Evolutionary conservation across 192 early-diverging fungal genomes (phyloP), one percentile per base, ranked within the genome.

Genomic region (Coemansia biformis): DNA sequence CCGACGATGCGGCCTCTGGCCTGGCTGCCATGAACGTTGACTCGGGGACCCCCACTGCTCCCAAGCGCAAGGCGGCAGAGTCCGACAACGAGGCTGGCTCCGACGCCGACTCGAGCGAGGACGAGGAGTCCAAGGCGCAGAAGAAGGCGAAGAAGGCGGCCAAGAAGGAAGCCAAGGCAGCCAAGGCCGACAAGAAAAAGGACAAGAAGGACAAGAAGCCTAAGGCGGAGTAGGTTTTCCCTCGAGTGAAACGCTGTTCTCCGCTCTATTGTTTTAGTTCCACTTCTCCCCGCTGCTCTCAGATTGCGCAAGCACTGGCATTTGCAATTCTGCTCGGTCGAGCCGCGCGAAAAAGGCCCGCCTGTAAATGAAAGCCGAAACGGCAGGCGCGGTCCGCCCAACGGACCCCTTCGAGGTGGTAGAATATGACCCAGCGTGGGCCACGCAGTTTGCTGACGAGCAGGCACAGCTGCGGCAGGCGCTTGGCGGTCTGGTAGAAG

Each of bases 51-150:
- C 21, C 47, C 2, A 15, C 35, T 4, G 26, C 38, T 2, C 43
- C 45, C 1, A 73, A 66, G 55, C 59, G 59, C 38, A 58, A 58
- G 59, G 51, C 49, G 17, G 58, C 45, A 3, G 64, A 75, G 15
- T 58, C 51, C 8, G 64, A 62, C 26, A 39, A 45, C 28, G 64
- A 60, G 32, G 48, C 47, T 17, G 48, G 47, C 33, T 61, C 58
- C 21, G 64, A 75, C 32, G 55, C 54, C 11, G 55, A 61, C 8
- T 64, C 57, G 12, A 61, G 57, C 41, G 51, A 46, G 7, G 43
- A 48, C 29, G 52, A 41, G 8, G 43, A 51, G 6, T 51, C 60
- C 46, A 62, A 61, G 59, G 52, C 40, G 18, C 40, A 44, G 32
- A 56, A 52, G 48, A 37, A 47, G 26, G 57, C 49, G 7, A 41